Percentiles rank a stretch among this genome's conserved stretches.
Evolutionary conservation across 2,329 filamentous ascomycete genomes (phyloP).

Genomic region (Falciphora oryzae): DNA sequence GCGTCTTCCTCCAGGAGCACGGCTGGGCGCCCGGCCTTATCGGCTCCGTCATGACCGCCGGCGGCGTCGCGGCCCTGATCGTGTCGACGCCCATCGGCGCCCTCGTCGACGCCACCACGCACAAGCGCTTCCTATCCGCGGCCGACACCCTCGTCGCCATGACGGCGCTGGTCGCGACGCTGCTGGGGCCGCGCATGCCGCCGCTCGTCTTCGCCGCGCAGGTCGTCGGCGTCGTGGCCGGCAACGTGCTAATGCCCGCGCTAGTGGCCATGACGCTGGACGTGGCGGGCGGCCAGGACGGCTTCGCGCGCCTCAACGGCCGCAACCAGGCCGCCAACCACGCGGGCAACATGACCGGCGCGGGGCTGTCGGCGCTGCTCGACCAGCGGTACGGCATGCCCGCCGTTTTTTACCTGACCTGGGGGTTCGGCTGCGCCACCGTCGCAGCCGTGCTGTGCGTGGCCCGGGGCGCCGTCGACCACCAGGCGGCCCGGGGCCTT

Average conservation of each 20-base stretch:
- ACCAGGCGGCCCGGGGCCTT: constrained; percentile 2
- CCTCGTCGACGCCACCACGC: background rate
- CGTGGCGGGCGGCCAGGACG: background rate
- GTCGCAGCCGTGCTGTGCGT: background rate
- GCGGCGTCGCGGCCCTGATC: background rate
- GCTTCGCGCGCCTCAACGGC: constrained; percentile 4
- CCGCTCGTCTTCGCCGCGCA: constrained; percentile 2
- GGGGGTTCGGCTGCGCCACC: background rate
- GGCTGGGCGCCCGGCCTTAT: constrained; percentile 5
- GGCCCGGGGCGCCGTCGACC: background rate
- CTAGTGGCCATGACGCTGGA: constrained; percentile 6
- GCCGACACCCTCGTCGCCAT: background rate
- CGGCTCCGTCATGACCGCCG: constrained; percentile 1
- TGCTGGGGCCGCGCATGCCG: background rate
- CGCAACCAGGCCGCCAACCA: constrained; percentile 6
- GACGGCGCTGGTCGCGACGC: constrained; percentile 38
- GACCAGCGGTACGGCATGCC: background rate
- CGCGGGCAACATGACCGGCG: constrained; percentile 5
- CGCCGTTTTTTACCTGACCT: constrained; percentile 5
- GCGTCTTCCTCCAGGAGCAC: constrained; percentile 4
- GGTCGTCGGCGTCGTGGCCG: background rate
- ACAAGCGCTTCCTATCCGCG: constrained; percentile 1
- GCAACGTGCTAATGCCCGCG: background rate
- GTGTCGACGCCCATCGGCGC: background rate
- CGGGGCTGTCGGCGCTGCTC: constrained; percentile 2